Evolutionary conservation across 192 early-diverging fungal genomes (phyloP).

Genomic region (Gonapodya sp.): DNA sequence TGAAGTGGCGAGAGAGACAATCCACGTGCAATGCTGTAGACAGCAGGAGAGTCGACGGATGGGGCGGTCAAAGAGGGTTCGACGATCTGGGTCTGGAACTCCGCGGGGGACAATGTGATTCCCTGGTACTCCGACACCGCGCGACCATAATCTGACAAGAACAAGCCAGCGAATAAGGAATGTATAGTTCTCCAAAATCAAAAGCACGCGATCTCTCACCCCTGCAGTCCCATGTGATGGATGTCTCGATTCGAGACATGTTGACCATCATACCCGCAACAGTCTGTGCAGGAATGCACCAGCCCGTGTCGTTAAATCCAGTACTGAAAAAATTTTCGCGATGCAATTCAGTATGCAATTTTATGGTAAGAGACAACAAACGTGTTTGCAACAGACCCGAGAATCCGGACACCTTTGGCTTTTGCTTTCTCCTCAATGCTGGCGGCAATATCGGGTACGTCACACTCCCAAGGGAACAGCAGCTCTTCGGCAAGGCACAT

Average conservation of each 20-base stretch:
- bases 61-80: constrained; percentile 6
- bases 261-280: constrained; percentile 7
- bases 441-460: constrained; percentile 2
- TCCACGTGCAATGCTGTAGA: not conserved
- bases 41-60: constrained; percentile 7
- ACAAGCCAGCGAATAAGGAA: not conserved
- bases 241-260: not conserved
- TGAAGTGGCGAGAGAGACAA: not conserved
- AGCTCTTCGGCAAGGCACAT: not conserved
- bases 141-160: not conserved
- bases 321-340: not conserved
- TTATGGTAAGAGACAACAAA: too few species aligned
- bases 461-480: constrained; percentile 2
- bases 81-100: constrained; percentile 3
- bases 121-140: not conserved
- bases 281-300: constrained; percentile 4
- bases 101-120: not conserved
- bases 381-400: constrained; percentile 10
- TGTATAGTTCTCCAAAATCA: not conserved
- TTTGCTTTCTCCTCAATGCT: not conserved
- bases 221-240: constrained; percentile 7
- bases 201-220: not conserved
- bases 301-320: constrained; percentile 8
- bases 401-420: not conserved
- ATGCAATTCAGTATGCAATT: too few species aligned